These are phyloP conservation scores for Graphium sp. DNA, from an alignment of 2,329 filamentous ascomycete genomes.

Conservation along the genomic window DNA sequence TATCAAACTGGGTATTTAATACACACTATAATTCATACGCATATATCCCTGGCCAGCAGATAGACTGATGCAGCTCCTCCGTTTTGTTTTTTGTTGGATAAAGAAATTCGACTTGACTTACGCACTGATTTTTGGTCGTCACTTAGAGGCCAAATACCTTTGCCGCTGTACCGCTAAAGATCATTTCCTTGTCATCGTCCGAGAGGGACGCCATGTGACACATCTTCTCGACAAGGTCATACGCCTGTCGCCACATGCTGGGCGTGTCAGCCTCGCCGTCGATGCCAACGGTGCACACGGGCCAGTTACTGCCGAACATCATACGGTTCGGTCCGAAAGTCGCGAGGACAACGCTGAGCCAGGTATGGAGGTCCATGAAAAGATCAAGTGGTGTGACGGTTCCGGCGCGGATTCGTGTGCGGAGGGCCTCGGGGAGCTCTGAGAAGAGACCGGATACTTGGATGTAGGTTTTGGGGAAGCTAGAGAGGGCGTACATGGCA, in stretches of 20 bases:
- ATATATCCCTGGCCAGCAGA: too few relatives aligned
- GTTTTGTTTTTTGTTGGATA: too few relatives aligned
- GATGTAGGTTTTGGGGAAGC: conserved; percentile 56
- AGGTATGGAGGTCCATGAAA: conserved; percentile 47
- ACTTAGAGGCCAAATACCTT: conserved; percentile 45
- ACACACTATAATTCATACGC: too few relatives aligned
- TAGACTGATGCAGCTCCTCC: too few relatives aligned
- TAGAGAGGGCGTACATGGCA: conserved; percentile 50
- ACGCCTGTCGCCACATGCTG: conserved; percentile 78
- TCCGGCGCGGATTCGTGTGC: too few relatives aligned
- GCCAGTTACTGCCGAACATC: conserved; percentile 93
- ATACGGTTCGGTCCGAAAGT: conserved; percentile 55
- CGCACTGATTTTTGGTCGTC: too few relatives aligned
- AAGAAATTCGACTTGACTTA: too few relatives aligned
- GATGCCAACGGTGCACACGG: conserved; percentile 51
- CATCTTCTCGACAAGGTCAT: conserved; percentile 48
- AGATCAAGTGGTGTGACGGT: conserved; percentile 38
- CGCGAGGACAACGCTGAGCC: conserved; percentile 55
- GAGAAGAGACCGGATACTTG: conserved; percentile 81
- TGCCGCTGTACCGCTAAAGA: conserved; percentile 59
- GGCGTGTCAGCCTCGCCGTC: conserved; percentile 37
- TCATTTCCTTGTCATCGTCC: conserved; percentile 41
- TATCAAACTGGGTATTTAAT: too few relatives aligned
- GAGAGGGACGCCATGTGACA: conserved; percentile 45
- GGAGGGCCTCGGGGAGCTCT: conserved; percentile 49